Conservation (phyloP, 2,329 filamentous ascomycete genomes). For the Arthrinium puccinioides region DNA sequence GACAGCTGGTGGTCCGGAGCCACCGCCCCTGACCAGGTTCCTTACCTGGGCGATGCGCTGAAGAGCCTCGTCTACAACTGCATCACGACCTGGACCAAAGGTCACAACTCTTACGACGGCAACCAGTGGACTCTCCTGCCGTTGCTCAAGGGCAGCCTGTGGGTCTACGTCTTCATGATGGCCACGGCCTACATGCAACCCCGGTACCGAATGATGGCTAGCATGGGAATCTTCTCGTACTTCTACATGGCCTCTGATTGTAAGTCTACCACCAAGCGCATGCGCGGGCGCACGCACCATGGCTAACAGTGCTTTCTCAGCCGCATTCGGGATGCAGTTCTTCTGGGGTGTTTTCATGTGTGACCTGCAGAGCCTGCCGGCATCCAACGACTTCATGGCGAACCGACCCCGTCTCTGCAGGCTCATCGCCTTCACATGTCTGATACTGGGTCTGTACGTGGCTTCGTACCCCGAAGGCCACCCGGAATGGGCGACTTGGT, state of each 20-base stretch:
- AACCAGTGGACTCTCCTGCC: constrained; percentile 53
- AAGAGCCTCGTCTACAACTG: constrained; percentile 36
- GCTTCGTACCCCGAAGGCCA: constrained; percentile 54
- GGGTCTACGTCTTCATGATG: constrained; percentile 45
- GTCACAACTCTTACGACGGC: constrained; percentile 45
- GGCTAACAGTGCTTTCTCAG: constrained; percentile 14
- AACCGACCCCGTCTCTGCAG: constrained; percentile 34
- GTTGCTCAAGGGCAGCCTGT: constrained; percentile 46
- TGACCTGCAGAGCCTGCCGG: constrained; percentile 44
- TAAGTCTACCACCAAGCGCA: constrained; percentile 16
- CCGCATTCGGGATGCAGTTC: constrained; percentile 48
- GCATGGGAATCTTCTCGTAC: constrained; percentile 40
- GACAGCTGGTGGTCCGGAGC: constrained; percentile 53
- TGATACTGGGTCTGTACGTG: constrained; percentile 46
- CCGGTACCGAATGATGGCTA: constrained; percentile 39
- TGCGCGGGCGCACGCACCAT: too few relatives aligned
- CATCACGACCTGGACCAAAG: constrained; percentile 43
- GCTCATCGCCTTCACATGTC: constrained; percentile 39
- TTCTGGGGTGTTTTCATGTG: constrained; percentile 56
- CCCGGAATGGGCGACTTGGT: constrained; percentile 47
- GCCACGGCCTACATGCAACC: constrained; percentile 42
- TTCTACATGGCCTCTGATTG: constrained; percentile 32
- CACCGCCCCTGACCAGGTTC: constrained; percentile 34
- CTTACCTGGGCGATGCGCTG: constrained; percentile 32
- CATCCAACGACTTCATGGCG: constrained; percentile 38